phyloP scores from a whole-genome alignment of 139 green algal genomes.

The Chlamydomonas urium region DNA sequence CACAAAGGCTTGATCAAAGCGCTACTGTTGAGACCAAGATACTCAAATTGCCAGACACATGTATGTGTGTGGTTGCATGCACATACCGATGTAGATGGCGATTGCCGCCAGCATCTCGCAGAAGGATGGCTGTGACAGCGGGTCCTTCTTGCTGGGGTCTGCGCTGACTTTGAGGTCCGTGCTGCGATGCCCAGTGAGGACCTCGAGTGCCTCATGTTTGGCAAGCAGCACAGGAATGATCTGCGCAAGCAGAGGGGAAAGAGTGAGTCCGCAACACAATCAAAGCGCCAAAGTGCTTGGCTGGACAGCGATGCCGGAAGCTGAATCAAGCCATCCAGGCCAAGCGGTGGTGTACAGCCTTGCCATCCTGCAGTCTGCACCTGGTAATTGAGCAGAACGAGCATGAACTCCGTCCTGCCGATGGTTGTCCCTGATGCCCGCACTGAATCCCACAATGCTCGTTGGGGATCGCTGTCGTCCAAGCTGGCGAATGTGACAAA shows the following conservation, averaged over 20 bases:
- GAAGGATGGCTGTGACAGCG: not conserved
- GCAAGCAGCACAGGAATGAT: not conserved
- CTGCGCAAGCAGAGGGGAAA: not conserved
- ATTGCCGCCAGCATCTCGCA: not conserved
- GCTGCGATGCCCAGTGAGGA: not conserved
- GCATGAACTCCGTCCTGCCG: not conserved
- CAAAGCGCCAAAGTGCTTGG: not conserved
- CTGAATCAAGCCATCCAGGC: no score
- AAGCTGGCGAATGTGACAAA: no score
- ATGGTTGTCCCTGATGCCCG: not conserved
- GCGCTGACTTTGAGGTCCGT: no score
- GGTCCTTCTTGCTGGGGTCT: not conserved
- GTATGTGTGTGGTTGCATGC: no score
- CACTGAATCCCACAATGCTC: not conserved
- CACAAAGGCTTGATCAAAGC: not conserved
- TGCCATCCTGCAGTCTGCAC: no score
- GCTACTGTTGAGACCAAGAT: no score
- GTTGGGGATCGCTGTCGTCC: not conserved
- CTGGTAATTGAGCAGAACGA: constrained; percentile 4
- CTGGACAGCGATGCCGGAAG: not conserved
- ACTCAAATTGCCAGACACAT: no score
- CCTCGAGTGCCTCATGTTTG: constrained; percentile 5
- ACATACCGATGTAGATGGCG: not conserved
- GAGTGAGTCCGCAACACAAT: not conserved
- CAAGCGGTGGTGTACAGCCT: no score